These are phyloP conservation scores for Colletotrichum coccodes DNA, from an alignment of 2,329 filamentous ascomycete species.

Conservation along the genomic window DNA sequence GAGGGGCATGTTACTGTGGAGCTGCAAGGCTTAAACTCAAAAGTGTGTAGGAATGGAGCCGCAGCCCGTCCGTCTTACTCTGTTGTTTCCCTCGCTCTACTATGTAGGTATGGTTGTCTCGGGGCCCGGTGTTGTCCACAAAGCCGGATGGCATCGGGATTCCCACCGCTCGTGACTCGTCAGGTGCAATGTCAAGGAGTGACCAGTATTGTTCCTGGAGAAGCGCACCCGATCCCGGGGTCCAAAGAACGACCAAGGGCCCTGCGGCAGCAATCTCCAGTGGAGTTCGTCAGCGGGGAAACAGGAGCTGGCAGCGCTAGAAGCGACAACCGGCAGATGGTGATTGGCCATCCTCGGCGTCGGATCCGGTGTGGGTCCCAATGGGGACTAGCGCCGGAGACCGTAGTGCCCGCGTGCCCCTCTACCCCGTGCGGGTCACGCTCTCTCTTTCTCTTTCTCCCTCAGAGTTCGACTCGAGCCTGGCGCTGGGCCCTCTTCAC, in stretches of 20 bases:
- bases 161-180: background rate
- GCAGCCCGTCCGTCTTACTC: background rate
- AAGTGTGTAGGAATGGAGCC: background rate
- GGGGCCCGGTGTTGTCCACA: background rate
- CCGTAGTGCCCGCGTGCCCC: constrained; percentile 26
- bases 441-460: background rate
- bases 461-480: background rate
- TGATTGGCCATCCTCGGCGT: constrained; percentile 17
- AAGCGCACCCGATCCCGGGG: background rate
- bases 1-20: no score
- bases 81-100: background rate
- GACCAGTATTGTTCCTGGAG: background rate
- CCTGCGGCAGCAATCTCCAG: constrained; percentile 20
- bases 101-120: no score
- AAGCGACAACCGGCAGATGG: background rate
- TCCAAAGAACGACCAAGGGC: background rate
- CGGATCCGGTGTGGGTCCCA: background rate
- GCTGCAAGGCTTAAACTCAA: no score
- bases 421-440: constrained; percentile 14
- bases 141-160: background rate
- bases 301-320: constrained; percentile 12
- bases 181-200: background rate
- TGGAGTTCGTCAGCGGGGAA: constrained; percentile 21
- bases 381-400: constrained; percentile 1
- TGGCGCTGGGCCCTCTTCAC: constrained; percentile 25